These are phyloP conservation scores for Collybia mongolica DNA, from an alignment of 768 basidiomycete genomes.

Conservation along the genomic window DNA sequence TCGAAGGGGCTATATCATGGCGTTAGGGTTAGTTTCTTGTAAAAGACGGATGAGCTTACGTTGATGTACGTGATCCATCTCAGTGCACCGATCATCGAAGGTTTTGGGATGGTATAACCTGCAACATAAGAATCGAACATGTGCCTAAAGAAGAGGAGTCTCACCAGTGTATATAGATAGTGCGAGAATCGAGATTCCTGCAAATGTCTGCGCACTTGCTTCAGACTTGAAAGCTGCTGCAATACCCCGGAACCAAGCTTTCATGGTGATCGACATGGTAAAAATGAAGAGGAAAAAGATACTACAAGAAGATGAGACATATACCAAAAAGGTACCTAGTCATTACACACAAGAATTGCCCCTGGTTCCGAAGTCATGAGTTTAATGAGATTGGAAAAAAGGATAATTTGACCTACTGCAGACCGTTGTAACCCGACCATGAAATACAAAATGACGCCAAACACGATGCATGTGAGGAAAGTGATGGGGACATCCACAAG, in stretches of 20 bases:
- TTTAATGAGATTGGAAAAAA: background rate
- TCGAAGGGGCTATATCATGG: conserved; percentile 38
- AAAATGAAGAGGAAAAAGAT: conserved; percentile 58
- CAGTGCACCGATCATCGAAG: conserved; percentile 66
- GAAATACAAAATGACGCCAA: conserved; percentile 58
- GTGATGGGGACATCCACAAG: conserved; percentile 64
- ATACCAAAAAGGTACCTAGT: conserved; percentile 21
- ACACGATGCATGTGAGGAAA: conserved; percentile 42
- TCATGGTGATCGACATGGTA: conserved; percentile 61
- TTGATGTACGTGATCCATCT: conserved; percentile 69
- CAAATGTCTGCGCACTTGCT: conserved; percentile 59
- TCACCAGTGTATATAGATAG: conserved; percentile 52
- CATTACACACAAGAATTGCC: conserved; percentile 58
- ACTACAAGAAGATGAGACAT: conserved; percentile 26
- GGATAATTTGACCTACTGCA: conserved; percentile 21
- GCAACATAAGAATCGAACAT: conserved; percentile 8
- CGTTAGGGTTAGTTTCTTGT: background rate
- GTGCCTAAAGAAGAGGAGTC: conserved; percentile 20
- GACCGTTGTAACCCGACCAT: conserved; percentile 56
- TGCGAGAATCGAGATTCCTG: conserved; percentile 42
- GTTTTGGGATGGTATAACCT: conserved; percentile 59
- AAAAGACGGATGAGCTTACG: conserved; percentile 26
- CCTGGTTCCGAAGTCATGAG: background rate
- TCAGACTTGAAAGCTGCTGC: conserved; percentile 58
- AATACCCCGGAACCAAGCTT: conserved; percentile 71